A percentile compares a stretch with the other conserved stretches of the same genome.
These are phyloP conservation scores for Ailanthus altissimus DNA, from an alignment of 345 rosid species.

Conservation along the genomic window DNA sequence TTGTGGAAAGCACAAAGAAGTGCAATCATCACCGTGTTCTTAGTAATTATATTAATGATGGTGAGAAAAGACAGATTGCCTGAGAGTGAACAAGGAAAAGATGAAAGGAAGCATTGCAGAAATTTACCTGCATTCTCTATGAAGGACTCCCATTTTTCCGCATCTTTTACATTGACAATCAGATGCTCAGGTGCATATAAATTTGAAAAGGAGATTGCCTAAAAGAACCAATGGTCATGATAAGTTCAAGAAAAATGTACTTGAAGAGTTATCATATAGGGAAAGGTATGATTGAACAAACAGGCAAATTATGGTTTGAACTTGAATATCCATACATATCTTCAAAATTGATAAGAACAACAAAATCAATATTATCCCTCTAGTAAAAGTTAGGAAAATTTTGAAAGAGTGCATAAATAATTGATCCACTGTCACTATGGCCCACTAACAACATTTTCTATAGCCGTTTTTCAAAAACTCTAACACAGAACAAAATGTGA, in stretches of 20 bases:
- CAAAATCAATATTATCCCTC: not conserved
- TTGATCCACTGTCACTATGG: not conserved
- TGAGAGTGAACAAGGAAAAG: not conserved
- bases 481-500: not conserved
- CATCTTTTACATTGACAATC: slow-evolving; percentile 80
- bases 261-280: not conserved
- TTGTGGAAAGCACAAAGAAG: not conserved
- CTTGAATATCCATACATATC: not conserved
- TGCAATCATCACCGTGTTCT: not conserved
- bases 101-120: not conserved
- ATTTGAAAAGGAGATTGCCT: slow-evolving; percentile 85
- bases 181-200: slow-evolving; percentile 95
- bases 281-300: not conserved
- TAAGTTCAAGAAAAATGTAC: not conserved
- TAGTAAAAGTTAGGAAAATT: not conserved
- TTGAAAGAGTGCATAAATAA: not conserved
- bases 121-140: slow-evolving; percentile 86
- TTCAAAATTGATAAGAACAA: not conserved
- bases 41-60: not conserved
- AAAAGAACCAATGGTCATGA: slow-evolving; percentile 14
- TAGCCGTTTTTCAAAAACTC: not conserved
- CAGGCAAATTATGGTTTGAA: not conserved
- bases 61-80: not conserved
- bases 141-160: slow-evolving; percentile 85
- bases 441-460: not conserved